phyloP scores from a whole-genome alignment of 441 rosid genomes.

The Erysimum cheiri region DNA sequence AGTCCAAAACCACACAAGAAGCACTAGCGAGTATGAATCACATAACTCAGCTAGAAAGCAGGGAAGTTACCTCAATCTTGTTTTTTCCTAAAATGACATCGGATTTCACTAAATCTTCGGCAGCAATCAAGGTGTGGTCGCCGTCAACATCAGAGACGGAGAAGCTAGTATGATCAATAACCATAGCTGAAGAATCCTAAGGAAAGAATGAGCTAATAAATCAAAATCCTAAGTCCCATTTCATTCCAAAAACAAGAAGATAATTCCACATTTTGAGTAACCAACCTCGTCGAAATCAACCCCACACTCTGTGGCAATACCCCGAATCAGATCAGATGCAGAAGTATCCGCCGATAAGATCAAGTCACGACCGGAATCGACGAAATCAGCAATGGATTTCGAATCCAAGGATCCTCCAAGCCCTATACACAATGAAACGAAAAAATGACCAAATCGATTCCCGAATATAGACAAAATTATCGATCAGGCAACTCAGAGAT shows the following conservation, averaged over 20 bases:
- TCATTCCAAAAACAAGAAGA: not conserved
- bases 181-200: slow-evolving; percentile 75
- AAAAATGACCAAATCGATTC: not conserved
- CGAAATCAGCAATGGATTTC: slow-evolving; percentile 71
- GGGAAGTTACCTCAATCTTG: slow-evolving; percentile 62
- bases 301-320: slow-evolving; percentile 77
- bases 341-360: slow-evolving; percentile 74
- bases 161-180: slow-evolving; percentile 72
- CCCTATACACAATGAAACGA: slow-evolving; percentile 41
- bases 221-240: slow-evolving; percentile 20
- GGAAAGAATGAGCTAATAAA: slow-evolving; percentile 25
- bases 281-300: slow-evolving; percentile 85
- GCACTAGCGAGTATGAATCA: slow-evolving; percentile 1
- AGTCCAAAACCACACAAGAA: slow-evolving; percentile 5
- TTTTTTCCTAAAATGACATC: slow-evolving; percentile 65
- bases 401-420: slow-evolving; percentile 79
- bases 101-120: slow-evolving; percentile 65
- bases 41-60: not conserved
- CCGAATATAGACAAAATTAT: not conserved
- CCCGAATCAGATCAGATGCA: slow-evolving; percentile 74
- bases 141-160: slow-evolving; percentile 66
- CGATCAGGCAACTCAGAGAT: not conserved
- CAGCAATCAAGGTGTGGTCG: slow-evolving; percentile 76
- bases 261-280: slow-evolving; percentile 14
- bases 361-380: slow-evolving; percentile 89